Base-by-base conservation (phyloP, 305 asterid genomes). In the Fraxinus latifolia region DNA sequence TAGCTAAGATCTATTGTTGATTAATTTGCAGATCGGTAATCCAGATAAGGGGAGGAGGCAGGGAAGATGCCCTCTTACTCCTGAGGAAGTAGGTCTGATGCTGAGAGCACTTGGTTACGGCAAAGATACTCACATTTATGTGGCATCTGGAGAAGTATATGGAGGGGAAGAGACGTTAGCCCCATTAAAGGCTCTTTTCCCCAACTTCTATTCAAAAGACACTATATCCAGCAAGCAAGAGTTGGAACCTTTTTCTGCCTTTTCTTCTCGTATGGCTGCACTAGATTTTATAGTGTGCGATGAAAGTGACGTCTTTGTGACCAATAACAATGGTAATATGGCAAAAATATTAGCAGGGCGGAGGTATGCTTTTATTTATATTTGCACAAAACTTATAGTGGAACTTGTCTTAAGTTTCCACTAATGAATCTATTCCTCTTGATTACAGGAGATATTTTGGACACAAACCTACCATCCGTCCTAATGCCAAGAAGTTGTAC, bases 281-380 rank as follows among this genome's bases (percentile, higher is more conserved):
- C 87, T 96, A 31, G 99, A 96, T 88, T 96, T 93, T 83, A 92
- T 94, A 25, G 99, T 88, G 44, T 96, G 98, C 39, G 98, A 96
- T 87, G 98, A 90, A 83, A 96, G 99, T 78, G 96, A 96, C 81
- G 99, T 94, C 7, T 94, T 96, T 86, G 98, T 92, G 7, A 92
- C 99, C 53, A 96, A 96, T 85, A 96, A 96, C 95, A 94, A 96
- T 15, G 99, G 99, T 17, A 96, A 96, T 90, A 96, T 96, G 99
- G 99, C 98, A 19, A 96, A 91, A 88, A 96, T 96, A 72, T 83
- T 96, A 84, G 97, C 98, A 29, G 99, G 99, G 23, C 87, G 99
- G 86, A 93, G 99, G 99, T 96, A 86, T 31, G 80, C 11, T 15
- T 76, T 76, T 21, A 65, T 80, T 65, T 55, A 17, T 55, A 55